Evolutionary conservation across 1,284 basidiomycete species (phyloP).

Genomic region (Pisolithus thermaeus): DNA sequence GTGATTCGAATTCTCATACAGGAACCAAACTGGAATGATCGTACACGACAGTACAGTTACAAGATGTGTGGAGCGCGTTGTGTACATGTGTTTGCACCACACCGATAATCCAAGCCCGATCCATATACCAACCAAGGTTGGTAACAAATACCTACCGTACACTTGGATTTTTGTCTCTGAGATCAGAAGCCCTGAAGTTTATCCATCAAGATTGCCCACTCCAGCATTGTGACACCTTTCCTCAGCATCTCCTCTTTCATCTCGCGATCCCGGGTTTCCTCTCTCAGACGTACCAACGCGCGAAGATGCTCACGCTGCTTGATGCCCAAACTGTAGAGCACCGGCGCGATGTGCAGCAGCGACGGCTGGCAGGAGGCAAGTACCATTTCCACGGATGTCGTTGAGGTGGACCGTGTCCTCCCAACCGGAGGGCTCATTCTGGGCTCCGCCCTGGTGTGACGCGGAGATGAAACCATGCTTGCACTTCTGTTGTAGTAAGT

Average conservation of each 20-base stretch:
- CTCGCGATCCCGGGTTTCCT: constrained; percentile 59
- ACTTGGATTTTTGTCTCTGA: background rate
- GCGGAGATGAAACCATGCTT: constrained; percentile 20
- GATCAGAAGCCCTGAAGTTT: constrained; percentile 27
- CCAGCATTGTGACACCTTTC: constrained; percentile 60
- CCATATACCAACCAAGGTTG: too few relatives aligned
- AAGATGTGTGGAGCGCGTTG: background rate
- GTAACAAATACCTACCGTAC: background rate
- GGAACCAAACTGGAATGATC: too few relatives aligned
- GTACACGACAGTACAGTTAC: background rate
- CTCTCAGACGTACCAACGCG: constrained; percentile 52
- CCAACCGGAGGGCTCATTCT: constrained; percentile 10
- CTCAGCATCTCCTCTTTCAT: constrained; percentile 60
- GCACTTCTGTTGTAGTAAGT: constrained; percentile 8
- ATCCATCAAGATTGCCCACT: constrained; percentile 74
- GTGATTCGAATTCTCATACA: too few relatives aligned
- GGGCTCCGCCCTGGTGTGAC: constrained; percentile 12
- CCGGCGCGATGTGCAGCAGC: constrained; percentile 50
- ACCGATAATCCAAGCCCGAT: background rate
- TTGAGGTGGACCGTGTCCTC: constrained; percentile 25
- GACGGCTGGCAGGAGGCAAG: constrained; percentile 54
- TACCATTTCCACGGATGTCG: constrained; percentile 42
- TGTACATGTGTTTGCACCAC: background rate
- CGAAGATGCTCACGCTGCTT: constrained; percentile 51
- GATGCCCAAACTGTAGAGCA: constrained; percentile 53